Percentiles rank a stretch among this genome's conserved stretches.
Conservation (phyloP, 2,329 filamentous ascomycete genomes). For the Exophiala bonariae region DNA sequence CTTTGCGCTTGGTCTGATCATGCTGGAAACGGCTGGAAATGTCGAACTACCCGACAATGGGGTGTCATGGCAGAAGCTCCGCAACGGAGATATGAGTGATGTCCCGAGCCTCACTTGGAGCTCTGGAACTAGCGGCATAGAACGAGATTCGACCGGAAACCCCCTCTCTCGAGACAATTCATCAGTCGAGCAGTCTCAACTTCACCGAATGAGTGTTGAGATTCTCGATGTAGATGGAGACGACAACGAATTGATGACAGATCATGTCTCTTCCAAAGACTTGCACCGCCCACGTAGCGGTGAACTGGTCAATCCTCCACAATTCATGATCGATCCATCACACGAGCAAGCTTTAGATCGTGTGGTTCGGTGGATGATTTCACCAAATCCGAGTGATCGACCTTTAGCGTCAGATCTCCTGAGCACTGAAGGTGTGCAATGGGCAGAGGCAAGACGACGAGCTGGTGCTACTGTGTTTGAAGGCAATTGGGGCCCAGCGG, state of each 20-base stretch:
- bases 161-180: slow-evolving; percentile 51
- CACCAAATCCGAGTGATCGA: slow-evolving; percentile 69
- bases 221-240: slow-evolving; percentile 33
- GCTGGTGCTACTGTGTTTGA: slow-evolving; percentile 94
- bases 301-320: slow-evolving; percentile 69
- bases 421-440: slow-evolving; percentile 70
- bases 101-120: slow-evolving; percentile 86
- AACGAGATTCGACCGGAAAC: slow-evolving; percentile 73
- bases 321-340: slow-evolving; percentile 80
- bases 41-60: slow-evolving; percentile 93
- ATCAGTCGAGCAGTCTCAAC: slow-evolving; percentile 42
- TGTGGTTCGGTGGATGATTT: slow-evolving; percentile 86
- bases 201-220: slow-evolving; percentile 20
- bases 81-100: slow-evolving; percentile 84
- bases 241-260: slow-evolving; percentile 19
- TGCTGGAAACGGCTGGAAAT: slow-evolving; percentile 92
- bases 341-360: slow-evolving; percentile 77
- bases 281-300: slow-evolving; percentile 43
- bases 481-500: slow-evolving; percentile 87
- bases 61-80: slow-evolving; percentile 82
- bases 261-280: slow-evolving; percentile 32
- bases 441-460: slow-evolving; percentile 74
- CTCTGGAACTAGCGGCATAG: slow-evolving; percentile 65
- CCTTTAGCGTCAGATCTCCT: slow-evolving; percentile 76
- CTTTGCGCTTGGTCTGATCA: slow-evolving; percentile 90